Percentiles rank a stretch among this genome's conserved stretches.
These are phyloP conservation scores for Coemansia javaensis DNA, from an alignment of 192 early-diverging fungal genomes.

Conservation along the genomic window DNA sequence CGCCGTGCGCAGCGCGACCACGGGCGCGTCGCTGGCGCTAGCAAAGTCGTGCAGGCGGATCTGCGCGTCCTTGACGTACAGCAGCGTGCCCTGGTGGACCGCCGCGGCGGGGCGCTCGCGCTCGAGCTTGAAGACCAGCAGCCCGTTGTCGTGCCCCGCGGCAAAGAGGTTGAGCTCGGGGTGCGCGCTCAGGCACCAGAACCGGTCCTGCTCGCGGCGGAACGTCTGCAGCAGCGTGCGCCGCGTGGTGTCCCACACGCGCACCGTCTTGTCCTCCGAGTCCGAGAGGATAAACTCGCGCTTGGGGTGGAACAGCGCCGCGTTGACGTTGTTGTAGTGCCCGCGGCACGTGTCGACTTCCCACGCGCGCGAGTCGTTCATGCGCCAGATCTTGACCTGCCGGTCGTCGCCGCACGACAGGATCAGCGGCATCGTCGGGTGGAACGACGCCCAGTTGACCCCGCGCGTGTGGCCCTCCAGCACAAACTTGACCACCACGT, in stretches of 20 bases:
- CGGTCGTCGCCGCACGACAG: constrained; percentile 97
- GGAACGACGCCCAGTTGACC: constrained; percentile 98
- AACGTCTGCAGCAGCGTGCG: constrained; percentile 93
- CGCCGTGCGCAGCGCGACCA: constrained; percentile 70
- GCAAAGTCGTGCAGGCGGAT: constrained; percentile 79
- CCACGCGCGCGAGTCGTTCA: constrained; percentile 98
- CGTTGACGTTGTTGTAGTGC: constrained; percentile 96
- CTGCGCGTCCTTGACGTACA: constrained; percentile 86
- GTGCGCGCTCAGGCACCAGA: constrained; percentile 94
- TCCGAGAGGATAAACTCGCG: constrained; percentile 92
- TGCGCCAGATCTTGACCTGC: constrained; percentile 97
- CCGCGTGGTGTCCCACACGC: constrained; percentile 97
- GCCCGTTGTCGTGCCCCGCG: constrained; percentile 94
- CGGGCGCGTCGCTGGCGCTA: constrained; percentile 68
- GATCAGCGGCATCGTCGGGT: constrained; percentile 93
- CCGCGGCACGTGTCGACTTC: constrained; percentile 99
- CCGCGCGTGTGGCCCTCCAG: constrained; percentile 96
- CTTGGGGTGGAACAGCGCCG: constrained; percentile 92
- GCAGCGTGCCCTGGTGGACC: constrained; percentile 76
- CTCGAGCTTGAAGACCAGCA: constrained; percentile 98
- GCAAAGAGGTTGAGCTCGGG: constrained; percentile 98
- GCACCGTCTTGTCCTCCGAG: constrained; percentile 95
- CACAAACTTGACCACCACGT: constrained; percentile 96
- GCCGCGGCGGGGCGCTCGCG: constrained; percentile 91
- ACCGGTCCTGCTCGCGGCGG: constrained; percentile 92